Evolutionary conservation across 2,329 filamentous ascomycete species (phyloP).

Genomic region (Teratosphaeria pseudoeucalypti): DNA sequence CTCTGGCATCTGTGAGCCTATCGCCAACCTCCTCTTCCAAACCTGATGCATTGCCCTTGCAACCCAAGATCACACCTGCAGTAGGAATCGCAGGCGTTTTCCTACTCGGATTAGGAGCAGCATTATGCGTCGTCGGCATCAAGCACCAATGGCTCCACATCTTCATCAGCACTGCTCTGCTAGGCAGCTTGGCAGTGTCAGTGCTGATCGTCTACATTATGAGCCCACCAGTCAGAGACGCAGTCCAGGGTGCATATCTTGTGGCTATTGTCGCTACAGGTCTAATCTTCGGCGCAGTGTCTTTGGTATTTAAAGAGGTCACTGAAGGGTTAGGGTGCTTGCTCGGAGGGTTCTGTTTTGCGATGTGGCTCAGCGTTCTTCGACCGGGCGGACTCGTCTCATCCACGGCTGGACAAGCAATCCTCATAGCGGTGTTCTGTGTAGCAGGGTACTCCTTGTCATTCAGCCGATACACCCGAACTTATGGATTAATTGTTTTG

Average conservation of each 20-base stretch:
- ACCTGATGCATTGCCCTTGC: slow-evolving; percentile 58
- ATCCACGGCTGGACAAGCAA: slow-evolving; percentile 51
- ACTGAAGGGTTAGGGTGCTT: slow-evolving; percentile 77
- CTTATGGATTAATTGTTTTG: slow-evolving; percentile 63
- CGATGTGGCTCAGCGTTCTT: slow-evolving; percentile 83
- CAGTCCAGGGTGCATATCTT: slow-evolving; percentile 76
- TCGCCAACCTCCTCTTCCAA: not conserved
- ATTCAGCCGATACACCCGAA: slow-evolving; percentile 66
- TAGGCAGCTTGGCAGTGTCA: slow-evolving; percentile 62
- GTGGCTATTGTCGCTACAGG: slow-evolving; percentile 67
- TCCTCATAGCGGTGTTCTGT: slow-evolving; percentile 67
- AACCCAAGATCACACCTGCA: slow-evolving; percentile 67
- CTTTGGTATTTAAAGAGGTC: slow-evolving; percentile 72
- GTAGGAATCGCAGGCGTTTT: slow-evolving; percentile 69
- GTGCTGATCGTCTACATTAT: slow-evolving; percentile 83
- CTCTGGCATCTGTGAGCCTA: not conserved
- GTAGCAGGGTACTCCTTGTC: slow-evolving; percentile 61
- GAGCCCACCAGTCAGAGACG: slow-evolving; percentile 62
- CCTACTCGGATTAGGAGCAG: slow-evolving; percentile 60
- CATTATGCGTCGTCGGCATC: slow-evolving; percentile 68
- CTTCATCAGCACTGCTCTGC: slow-evolving; percentile 67
- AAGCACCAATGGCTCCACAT: slow-evolving; percentile 68
- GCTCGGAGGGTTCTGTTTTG: slow-evolving; percentile 74
- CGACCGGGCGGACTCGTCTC: slow-evolving; percentile 64
- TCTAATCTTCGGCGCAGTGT: slow-evolving; percentile 58